Evolutionary conservation across 2,329 filamentous ascomycete species (phyloP).

Genomic region (Sclerotinia nivalis): DNA sequence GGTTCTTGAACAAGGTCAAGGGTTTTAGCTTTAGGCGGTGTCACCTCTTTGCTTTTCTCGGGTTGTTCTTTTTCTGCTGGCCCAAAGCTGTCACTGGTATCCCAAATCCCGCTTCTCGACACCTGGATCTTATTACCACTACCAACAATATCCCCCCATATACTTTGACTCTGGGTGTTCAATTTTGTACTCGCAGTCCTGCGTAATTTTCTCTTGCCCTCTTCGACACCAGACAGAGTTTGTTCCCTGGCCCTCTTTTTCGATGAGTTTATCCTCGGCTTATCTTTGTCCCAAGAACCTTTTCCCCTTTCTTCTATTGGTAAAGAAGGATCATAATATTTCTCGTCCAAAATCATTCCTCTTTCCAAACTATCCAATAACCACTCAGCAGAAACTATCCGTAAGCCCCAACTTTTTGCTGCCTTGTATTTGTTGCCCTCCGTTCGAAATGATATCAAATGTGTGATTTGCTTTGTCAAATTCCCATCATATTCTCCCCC

Average conservation of each 20-base stretch:
- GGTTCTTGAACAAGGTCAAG: conserved; percentile 28
- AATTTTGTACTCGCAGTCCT: conserved; percentile 85
- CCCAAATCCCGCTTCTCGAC: conserved; percentile 37
- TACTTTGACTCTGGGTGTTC: conserved; percentile 72
- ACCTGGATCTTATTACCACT: conserved; percentile 38
- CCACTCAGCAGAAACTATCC: conserved; percentile 82
- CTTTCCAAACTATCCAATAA: conserved; percentile 77
- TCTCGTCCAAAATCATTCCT: conserved; percentile 88
- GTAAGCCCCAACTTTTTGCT: conserved; percentile 79
- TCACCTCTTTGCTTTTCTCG: conserved; percentile 11
- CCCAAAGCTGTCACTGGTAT: conserved; percentile 26
- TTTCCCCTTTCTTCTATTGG: conserved; percentile 70
- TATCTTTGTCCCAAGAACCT: conserved; percentile 69
- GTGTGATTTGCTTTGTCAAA: conserved; percentile 80
- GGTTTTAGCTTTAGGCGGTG: background rate
- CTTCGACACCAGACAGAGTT: conserved; percentile 49
- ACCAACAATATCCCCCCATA: conserved; percentile 90
- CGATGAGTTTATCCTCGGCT: conserved; percentile 49
- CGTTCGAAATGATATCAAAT: conserved; percentile 77
- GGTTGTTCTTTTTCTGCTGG: background rate
- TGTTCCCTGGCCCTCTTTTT: conserved; percentile 62
- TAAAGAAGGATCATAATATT: conserved; percentile 75
- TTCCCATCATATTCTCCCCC: conserved; percentile 88
- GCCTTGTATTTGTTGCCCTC: conserved; percentile 88
- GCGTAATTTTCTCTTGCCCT: conserved; percentile 76